Evolutionary conservation across 2,329 filamentous ascomycete species (phyloP), one percentile per base, ranked within the genome.

Genomic region (Microdochium trichocladiopsis): DNA sequence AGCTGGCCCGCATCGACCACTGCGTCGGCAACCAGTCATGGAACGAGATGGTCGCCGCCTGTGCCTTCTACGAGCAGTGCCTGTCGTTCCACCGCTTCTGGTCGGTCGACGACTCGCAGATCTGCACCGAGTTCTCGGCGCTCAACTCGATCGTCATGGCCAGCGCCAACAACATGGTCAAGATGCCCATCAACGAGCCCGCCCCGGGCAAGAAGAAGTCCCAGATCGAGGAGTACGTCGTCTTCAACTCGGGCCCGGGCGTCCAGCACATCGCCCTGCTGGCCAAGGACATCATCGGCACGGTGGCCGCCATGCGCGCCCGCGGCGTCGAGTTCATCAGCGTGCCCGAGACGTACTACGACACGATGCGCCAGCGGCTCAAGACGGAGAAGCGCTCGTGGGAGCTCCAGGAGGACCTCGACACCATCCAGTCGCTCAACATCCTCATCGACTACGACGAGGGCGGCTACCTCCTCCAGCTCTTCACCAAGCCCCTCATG

Each of bases 171-270:
- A 87, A 93, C 53, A 69, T 87, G 4, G 90, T 96, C 71, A 96
- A 96, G 75, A 96, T 96, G 91, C 93, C 93, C 63, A 95, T 97
- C 80, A 96, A 96, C 76, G 92, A 96, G 73, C 93, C 93, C 2
- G 93, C 93, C 0, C 76, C 82, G 1, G 93, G 92, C 54, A 94
- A 94, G 75, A 93, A 90, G 72, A 89, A 90, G 70, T 90, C 85
- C 11, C 93, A 97, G 73, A 96, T 97, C 61, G 92, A 96, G 69
- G 93, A 96, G 73, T 92, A 87, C 66, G 84, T 96, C 59, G 78
- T 89, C 66, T 96, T 94, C 77, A 95, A 96, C 75, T 83, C 86
- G 50, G 93, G 93, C 1, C 76, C 92, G 0, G 93, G 93, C 48
- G 90, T 96, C 0, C 93, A 96, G 74, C 93, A 96, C 72, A 94